Base-by-base conservation (phyloP, 257 asterid genomes). In the Oldenlandia corymbosa region DNA sequence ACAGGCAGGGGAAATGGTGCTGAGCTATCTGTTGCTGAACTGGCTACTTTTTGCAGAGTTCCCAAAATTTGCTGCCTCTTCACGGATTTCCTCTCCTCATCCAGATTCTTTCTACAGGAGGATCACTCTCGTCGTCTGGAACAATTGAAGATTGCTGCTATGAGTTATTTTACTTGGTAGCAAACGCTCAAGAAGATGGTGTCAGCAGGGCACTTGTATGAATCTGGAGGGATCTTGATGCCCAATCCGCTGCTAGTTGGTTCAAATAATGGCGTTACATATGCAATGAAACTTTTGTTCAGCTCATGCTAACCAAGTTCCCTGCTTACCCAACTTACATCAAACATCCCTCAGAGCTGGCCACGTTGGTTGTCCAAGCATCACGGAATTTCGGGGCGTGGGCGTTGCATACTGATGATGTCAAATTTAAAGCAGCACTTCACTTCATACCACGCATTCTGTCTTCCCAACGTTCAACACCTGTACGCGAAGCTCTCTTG, bases 401-500 rank as follows among this genome's bases (percentile, higher is more conserved):
- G 48, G 76, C 76, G 69, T 73, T n/a, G n/a, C n/a, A n/a, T n/a
- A n/a, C n/a, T n/a, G n/a, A 92, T 58, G 87, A 91, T 47, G 68
- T 87, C 77, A 92, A 92, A 73, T 92, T 92, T 77, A 95, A 87
- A 75, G 88, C n/a, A n/a, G n/a, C 87, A 1, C 97, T 92, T 71
- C 88, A 87, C 75, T 78, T 89, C 51, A 86, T 92, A 67, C 82
- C 88, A 14, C 66, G 80, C 53, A 79, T 89, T 69, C 73, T 92
- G 4, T 87, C 94, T 64, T 85, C 92, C 53, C 69, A 65, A 65
- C 76, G 75, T 78, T 81, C 94, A 47, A 97, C 72, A 74, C 72
- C 81, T 66, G 62, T 89, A 43, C 68, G 68, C 65, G 75, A 76
- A 50, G 73, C 74, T 4, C 95, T 92, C 59, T 71, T 63, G 57